Evolutionary conservation across 2,329 filamentous ascomycete genomes (phyloP).

Genomic region (Zarea fungicola): DNA sequence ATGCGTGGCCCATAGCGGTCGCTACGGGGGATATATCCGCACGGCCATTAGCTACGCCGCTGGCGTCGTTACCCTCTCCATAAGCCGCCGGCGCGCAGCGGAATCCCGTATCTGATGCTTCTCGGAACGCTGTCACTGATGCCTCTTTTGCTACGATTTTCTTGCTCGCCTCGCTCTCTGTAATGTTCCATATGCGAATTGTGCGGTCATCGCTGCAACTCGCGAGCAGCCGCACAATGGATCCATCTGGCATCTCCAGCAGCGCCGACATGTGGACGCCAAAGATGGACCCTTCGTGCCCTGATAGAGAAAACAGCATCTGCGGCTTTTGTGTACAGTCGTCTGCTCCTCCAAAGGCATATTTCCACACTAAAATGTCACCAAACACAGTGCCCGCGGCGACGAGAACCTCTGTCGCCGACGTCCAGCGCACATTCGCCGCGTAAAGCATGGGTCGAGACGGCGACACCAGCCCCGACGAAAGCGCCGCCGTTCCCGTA

Average conservation of each 20-base stretch:
- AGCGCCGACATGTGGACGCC: conserved; percentile 71
- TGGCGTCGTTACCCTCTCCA: conserved; percentile 19
- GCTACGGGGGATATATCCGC: conserved; percentile 47
- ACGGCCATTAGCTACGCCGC: conserved; percentile 5
- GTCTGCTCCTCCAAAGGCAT: conserved; percentile 29
- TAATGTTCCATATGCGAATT: conserved; percentile 81
- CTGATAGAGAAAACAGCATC: conserved; percentile 50
- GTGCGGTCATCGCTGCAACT: conserved; percentile 96
- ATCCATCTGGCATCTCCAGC: conserved; percentile 34
- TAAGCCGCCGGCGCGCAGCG: conserved; percentile 27
- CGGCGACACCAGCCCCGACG: conserved; percentile 50
- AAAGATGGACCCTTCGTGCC: conserved; percentile 91
- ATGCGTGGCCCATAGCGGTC: conserved; percentile 77
- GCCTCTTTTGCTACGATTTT: too few relatives aligned
- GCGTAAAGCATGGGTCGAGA: conserved; percentile 85
- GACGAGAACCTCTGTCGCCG: conserved; percentile 58
- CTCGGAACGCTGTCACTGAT: conserved; percentile 28
- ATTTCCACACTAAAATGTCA: conserved; percentile 87
- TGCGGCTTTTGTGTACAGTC: conserved; percentile 26
- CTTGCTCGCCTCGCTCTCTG: conserved; percentile 35
- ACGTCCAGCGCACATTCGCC: conserved; percentile 64
- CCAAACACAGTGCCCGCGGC: conserved; percentile 92
- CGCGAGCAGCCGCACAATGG: conserved; percentile 59
- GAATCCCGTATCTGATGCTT: conserved; percentile 60
- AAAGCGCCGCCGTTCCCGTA: conserved; percentile 34